phyloP scores from a whole-genome alignment of 805 yeast species.

The Groenewaldozyma salmanticensis region DNA sequence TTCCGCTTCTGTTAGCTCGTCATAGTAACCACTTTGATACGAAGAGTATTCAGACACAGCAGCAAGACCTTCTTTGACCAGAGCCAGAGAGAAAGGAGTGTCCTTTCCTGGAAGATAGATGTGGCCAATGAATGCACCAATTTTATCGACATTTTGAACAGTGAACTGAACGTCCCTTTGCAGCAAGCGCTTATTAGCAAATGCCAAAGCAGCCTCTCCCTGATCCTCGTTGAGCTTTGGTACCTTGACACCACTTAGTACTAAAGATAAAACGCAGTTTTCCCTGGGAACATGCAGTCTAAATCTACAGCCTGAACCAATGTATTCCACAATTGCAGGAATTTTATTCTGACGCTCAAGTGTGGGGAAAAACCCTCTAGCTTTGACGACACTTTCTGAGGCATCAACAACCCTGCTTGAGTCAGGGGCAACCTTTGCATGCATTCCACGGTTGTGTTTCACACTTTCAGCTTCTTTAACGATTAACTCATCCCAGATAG shows the following conservation, averaged over 20 bases:
- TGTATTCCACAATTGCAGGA: constrained; percentile 63
- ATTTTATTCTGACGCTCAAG: constrained; percentile 56
- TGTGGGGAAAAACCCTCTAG: constrained; percentile 63
- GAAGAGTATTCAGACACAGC: constrained; percentile 59
- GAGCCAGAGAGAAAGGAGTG: constrained; percentile 46
- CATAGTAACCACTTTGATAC: constrained; percentile 42
- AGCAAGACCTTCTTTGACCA: constrained; percentile 56
- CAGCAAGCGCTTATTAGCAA: constrained; percentile 42
- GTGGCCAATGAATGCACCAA: constrained; percentile 75
- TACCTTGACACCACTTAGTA: constrained; percentile 61
- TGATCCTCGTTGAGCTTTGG: constrained; percentile 29
- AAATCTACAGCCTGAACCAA: constrained; percentile 58
- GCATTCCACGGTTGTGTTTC: constrained; percentile 51
- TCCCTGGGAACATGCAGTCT: constrained; percentile 62
- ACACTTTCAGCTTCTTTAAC: constrained; percentile 59
- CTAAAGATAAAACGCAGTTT: constrained; percentile 55
- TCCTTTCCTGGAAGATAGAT: constrained; percentile 43
- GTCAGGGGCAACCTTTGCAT: constrained; percentile 46
- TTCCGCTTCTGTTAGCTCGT: constrained; percentile 52
- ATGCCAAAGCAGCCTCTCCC: constrained; percentile 44
- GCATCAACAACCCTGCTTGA: constrained; percentile 66
- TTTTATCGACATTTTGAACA: constrained; percentile 58
- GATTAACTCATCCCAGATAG: constrained; percentile 66
- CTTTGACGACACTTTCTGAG: constrained; percentile 60
- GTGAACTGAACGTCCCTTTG: constrained; percentile 71